These are phyloP conservation scores for Phaseolus lunatus DNA, from an alignment of 306 rosid genomes.

Conservation along the genomic window DNA sequence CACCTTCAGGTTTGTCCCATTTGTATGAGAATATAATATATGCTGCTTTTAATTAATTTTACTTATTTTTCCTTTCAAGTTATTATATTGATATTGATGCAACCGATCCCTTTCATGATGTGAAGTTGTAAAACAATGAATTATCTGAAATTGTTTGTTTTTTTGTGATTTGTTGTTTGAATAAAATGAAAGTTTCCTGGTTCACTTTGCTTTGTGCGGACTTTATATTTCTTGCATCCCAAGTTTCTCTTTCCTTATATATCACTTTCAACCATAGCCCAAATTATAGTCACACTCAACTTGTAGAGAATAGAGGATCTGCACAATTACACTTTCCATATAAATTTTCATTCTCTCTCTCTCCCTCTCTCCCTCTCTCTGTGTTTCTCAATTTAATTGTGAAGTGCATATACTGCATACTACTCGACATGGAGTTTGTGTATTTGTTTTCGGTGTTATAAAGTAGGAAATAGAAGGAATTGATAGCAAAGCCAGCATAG, in stretches of 20 bases:
- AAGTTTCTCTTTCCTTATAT: slow-evolving; percentile 21
- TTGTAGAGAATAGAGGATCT: neutral
- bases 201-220: neutral
- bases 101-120: neutral
- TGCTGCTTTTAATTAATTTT: neutral
- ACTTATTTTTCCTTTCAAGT: neutral
- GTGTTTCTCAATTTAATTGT: neutral
- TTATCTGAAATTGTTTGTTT: neutral
- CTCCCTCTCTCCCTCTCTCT: neutral
- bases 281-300: slow-evolving; percentile 11
- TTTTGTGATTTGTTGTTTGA: neutral
- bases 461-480: too few species aligned
- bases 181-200: neutral
- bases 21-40: neutral
- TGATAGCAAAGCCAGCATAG: too few species aligned
- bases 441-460: too few species aligned
- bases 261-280: neutral
- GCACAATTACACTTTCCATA: slow-evolving; percentile 3
- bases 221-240: slow-evolving; percentile 30
- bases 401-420: too few species aligned
- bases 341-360: neutral
- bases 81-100: too few species aligned
- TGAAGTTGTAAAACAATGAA: neutral
- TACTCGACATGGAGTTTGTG: too few species aligned
- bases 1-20: too few species aligned